These are phyloP conservation scores for Ganoderma lucidum DNA, from an alignment of 1,284 basidiomycete genomes.

Conservation along the genomic window DNA sequence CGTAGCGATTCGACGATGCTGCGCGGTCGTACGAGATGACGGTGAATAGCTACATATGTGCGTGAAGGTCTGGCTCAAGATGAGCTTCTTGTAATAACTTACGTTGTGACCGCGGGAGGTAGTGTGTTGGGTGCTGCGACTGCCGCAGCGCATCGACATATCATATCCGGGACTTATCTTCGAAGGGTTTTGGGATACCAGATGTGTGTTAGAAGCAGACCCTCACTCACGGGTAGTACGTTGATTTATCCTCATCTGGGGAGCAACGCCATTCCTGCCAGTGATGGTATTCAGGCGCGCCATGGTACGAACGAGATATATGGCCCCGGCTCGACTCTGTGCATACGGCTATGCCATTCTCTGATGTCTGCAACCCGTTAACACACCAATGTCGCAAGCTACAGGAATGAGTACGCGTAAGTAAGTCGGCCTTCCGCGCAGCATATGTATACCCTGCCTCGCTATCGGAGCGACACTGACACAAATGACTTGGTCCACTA, in stretches of 20 bases:
- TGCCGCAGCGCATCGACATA: not conserved
- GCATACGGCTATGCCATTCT: too few relatives aligned
- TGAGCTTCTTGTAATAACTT: not conserved
- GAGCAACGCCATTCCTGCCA: too few relatives aligned
- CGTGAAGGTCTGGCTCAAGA: not conserved
- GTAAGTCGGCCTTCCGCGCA: not conserved
- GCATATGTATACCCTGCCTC: not conserved
- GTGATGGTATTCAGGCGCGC: too few relatives aligned
- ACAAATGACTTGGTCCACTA: not conserved
- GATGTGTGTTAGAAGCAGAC: not conserved
- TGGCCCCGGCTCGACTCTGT: too few relatives aligned
- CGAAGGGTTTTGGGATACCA: not conserved
- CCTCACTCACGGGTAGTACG: not conserved
- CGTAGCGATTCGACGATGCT: slow-evolving; percentile 1
- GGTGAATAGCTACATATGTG: not conserved
- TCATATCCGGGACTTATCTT: not conserved
- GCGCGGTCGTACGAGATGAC: not conserved
- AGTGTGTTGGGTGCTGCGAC: not conserved
- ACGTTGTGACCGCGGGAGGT: not conserved
- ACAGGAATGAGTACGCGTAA: not conserved
- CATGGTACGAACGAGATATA: too few relatives aligned
- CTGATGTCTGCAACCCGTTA: not conserved
- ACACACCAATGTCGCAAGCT: not conserved
- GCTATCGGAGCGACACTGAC: not conserved
- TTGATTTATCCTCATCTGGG: not conserved